phyloP scores from a whole-genome alignment of 345 rosid species.

The Excoecaria agallocha region DNA sequence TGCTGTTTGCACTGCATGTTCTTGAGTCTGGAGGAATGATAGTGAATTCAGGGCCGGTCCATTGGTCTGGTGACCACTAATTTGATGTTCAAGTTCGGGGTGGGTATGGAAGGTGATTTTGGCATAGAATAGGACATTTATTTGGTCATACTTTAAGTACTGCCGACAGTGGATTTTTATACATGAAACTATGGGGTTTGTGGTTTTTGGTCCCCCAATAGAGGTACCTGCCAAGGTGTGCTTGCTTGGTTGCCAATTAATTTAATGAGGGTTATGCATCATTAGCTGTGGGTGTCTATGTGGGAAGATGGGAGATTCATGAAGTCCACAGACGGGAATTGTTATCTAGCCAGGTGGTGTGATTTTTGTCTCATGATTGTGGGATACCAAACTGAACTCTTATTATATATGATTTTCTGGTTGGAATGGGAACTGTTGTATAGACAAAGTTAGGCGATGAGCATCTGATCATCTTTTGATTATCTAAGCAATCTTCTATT shows the following conservation, averaged over 20 bases:
- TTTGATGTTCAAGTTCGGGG: background rate
- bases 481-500: background rate
- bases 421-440: background rate
- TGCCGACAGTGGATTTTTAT: background rate
- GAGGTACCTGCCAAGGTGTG: background rate
- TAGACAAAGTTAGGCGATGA: background rate
- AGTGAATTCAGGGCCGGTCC: background rate
- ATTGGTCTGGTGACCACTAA: background rate
- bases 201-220: background rate
- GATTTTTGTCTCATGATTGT: background rate
- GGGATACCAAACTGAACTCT: background rate
- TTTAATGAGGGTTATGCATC: background rate
- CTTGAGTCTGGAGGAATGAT: background rate
- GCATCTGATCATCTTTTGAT: background rate
- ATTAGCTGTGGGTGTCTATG: background rate
- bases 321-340: background rate
- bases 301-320: background rate
- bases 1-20: background rate
- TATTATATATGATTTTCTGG: background rate
- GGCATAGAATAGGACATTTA: background rate
- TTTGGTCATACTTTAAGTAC: background rate
- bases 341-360: no score
- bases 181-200: background rate
- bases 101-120: background rate
- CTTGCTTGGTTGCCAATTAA: background rate